Evolutionary conservation across 257 asterid species (phyloP).

Genomic region (Solanum microdontum): DNA sequence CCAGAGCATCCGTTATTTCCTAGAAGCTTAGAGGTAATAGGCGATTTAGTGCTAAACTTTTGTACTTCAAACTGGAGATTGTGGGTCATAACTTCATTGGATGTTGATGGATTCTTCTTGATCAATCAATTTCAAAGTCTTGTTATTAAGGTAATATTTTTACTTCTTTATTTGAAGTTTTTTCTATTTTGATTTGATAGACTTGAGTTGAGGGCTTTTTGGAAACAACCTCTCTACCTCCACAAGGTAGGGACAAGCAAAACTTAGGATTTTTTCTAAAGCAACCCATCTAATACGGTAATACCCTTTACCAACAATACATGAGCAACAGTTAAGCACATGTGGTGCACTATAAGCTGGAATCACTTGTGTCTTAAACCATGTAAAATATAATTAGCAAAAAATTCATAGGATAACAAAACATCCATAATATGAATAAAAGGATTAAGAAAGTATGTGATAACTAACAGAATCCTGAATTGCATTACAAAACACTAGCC

Average conservation of each 20-base stretch:
- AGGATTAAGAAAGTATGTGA: neutral
- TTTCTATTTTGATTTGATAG: neutral
- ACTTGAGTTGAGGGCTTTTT: neutral
- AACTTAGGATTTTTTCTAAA: neutral
- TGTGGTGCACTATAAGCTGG: neutral
- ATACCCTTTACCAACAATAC: neutral
- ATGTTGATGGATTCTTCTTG: neutral
- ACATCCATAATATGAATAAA: neutral
- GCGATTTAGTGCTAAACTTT: neutral
- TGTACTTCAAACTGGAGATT: neutral
- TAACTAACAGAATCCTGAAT: neutral
- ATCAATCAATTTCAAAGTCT: neutral
- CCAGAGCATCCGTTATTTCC: neutral
- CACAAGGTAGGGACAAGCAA: neutral
- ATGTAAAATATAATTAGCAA: neutral
- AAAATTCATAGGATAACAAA: neutral
- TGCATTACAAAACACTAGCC: neutral
- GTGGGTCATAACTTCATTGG: neutral
- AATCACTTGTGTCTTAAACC: neutral
- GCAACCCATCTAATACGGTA: neutral
- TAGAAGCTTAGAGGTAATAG: neutral
- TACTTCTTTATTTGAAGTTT: neutral
- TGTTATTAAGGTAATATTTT: neutral
- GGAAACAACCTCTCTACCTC: neutral
- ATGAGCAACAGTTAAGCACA: neutral